phyloP scores from a whole-genome alignment of 148 eudicot species.

The Simmondsia chinensis region DNA sequence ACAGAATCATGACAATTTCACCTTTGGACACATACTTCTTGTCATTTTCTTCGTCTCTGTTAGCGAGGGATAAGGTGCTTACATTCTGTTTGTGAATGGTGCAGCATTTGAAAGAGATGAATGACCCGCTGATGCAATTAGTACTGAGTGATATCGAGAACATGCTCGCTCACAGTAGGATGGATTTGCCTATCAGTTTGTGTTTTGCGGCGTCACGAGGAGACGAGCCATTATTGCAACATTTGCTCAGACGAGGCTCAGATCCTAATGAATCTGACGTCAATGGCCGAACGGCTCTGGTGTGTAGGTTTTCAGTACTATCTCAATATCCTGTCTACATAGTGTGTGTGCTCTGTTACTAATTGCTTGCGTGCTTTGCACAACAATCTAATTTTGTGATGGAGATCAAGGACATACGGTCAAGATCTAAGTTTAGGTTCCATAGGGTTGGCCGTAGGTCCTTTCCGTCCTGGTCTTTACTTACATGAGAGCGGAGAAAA shows the following conservation, averaged over 20 bases:
- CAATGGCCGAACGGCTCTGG: slow-evolving; percentile 74
- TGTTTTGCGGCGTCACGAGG: slow-evolving; percentile 69
- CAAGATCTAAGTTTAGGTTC: neutral
- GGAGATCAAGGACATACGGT: neutral
- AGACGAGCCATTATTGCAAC: slow-evolving; percentile 53
- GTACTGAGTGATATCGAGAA: slow-evolving; percentile 57
- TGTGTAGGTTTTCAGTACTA: slow-evolving; percentile 19
- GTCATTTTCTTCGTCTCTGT: neutral
- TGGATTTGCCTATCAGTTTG: slow-evolving; percentile 70
- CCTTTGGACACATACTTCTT: neutral
- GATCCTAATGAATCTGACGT: slow-evolving; percentile 92
- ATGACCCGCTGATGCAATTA: slow-evolving; percentile 53
- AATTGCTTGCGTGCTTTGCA: no score
- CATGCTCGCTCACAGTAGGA: slow-evolving; percentile 67
- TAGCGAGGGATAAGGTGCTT: no score
- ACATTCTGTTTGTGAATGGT: no score
- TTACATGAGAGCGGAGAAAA: slow-evolving; percentile 49
- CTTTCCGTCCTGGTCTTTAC: slow-evolving; percentile 1
- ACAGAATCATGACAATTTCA: no score
- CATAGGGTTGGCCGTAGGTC: neutral
- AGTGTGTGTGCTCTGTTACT: no score
- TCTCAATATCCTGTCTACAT: no score
- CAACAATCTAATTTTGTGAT: no score
- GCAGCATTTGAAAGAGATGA: slow-evolving; percentile 62
- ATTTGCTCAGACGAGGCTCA: slow-evolving; percentile 59